Evolutionary conservation across 164 flowering plant genomes (phyloP), one percentile per base, ranked within the genome.

Genomic region (Magnolia officinalis): DNA sequence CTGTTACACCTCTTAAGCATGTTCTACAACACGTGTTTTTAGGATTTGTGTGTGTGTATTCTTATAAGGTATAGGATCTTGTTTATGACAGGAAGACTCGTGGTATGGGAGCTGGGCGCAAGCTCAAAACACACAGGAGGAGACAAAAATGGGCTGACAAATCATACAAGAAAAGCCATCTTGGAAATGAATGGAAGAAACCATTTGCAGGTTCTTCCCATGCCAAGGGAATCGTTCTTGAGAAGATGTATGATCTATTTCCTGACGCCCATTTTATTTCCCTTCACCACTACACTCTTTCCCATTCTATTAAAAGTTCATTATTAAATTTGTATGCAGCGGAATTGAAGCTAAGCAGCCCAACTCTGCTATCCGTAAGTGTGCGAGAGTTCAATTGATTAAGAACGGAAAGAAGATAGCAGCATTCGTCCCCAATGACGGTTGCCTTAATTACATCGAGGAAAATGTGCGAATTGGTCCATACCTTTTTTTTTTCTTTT

Each of bases 331-430:
- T 19, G 1, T 29, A 76, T 50, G 64, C 85, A 89, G 91, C 31
- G 91, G 91, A 0, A 88, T 88, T 87, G 91, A 88, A 67, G 91
- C 91, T 63, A 88, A 88, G 83, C 91, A 88, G 82, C 91, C 91
- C 0, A 88, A 88, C 91, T 89, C 90, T 79, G 91, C 90, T 68
- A 89, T 89, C 75, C 72, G 89, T 67, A 89, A 89, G 50, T 89
- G 91, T 80, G 91, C 91, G 65, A 77, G 90, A 59, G 91, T 89
- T 79, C 91, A 89, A 74, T 75, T 89, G 72, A 89, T 89, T 63
- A 89, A 89, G 73, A 89, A 89, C 51, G 91, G 91, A 9, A 89
- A 89, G 83, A 89, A 89, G 87, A 89, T 87, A 73, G 91, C 91
- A 51, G 89, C 91, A 21, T 88, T 88, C 65, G 89, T 88, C 5